Percentiles rank a stretch among this genome's conserved stretches.
Conservation (phyloP, 306 rosid species). For the Cucurbita moschata region DNA sequence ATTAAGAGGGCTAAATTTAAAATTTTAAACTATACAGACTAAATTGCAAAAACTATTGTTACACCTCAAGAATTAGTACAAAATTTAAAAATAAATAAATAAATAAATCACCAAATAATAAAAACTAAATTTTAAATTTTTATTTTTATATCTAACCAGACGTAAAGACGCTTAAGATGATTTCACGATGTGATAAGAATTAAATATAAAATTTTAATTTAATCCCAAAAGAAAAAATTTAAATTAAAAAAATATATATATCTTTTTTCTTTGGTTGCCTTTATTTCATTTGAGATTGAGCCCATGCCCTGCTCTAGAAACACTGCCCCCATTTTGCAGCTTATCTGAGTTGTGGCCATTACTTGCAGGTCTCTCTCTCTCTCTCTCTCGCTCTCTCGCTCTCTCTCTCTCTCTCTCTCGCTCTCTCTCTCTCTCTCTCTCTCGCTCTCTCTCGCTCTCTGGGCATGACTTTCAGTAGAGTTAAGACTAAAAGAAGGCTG, state of each 20-base stretch:
- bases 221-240: too few species aligned
- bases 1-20: background rate
- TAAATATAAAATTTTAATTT: too few species aligned
- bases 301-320: background rate
- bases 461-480: slow-evolving; percentile 20
- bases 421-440: background rate
- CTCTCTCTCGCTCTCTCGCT: background rate
- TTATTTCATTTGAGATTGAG: too few species aligned
- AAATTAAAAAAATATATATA: too few species aligned
- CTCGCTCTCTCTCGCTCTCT: background rate
- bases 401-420: background rate
- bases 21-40: background rate
- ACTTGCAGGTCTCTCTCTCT: background rate
- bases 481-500: slow-evolving; percentile 9
- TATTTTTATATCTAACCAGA: too few species aligned
- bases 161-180: too few species aligned
- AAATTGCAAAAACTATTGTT: background rate
- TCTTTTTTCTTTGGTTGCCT: too few species aligned
- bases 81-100: too few species aligned
- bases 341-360: background rate
- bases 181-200: too few species aligned
- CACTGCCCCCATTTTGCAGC: background rate
- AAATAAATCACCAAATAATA: too few species aligned
- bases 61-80: too few species aligned
- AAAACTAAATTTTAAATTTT: too few species aligned